Base-by-base conservation (phyloP, 2,329 filamentous ascomycete genomes). In the Alternaria infectoria region DNA sequence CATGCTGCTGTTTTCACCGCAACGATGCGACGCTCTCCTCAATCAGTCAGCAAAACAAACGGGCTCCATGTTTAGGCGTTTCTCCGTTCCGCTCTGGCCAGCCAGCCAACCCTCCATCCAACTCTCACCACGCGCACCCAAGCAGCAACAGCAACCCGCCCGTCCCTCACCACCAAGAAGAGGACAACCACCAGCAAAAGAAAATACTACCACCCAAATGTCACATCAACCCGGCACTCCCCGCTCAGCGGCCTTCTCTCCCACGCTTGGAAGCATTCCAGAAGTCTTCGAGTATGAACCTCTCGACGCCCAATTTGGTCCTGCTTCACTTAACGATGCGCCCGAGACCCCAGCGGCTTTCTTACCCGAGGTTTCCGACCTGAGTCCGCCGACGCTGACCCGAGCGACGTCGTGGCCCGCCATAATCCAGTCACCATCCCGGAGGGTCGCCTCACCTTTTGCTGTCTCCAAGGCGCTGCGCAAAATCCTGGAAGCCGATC, bases 1-100 rank as follows among this genome's bases (percentile, higher is more conserved):
- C 56, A 74, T 74, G 71, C 69, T 74, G 56, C 66, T 73, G 44
- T 68, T 74, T 57, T 71, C 69, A 64, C 59, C 66, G 54, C 66
- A 68, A 49, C 64, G 66, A 69, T 71, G 67, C 57, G 62, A 74
- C 60, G 59, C 63, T 21, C 56, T 64, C n/a, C 52, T 60, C 26
- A 54, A 47, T 15, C 40, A 19, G 26, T 25, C 61, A 26, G 51
- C 17, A 45, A 61, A 66, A 40, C 63, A 66, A 62, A 60, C 62
- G 10, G 28, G 62, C 43, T 67, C 69, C 59, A 66, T 67, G 23
- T 64, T 69, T 21, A 65, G 54, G 50, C 63, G 62, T 28, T 49
- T 66, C 57, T 62, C 66, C 4, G 47, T 71, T 17, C 61, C 69
- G 47, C 40, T 65, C 28, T 73, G 68, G 68, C 62, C 67, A 19